Percentiles rank a stretch among this genome's conserved stretches.
phyloP scores from a whole-genome alignment of 345 rosid genomes.

The Raphanus sativus region DNA sequence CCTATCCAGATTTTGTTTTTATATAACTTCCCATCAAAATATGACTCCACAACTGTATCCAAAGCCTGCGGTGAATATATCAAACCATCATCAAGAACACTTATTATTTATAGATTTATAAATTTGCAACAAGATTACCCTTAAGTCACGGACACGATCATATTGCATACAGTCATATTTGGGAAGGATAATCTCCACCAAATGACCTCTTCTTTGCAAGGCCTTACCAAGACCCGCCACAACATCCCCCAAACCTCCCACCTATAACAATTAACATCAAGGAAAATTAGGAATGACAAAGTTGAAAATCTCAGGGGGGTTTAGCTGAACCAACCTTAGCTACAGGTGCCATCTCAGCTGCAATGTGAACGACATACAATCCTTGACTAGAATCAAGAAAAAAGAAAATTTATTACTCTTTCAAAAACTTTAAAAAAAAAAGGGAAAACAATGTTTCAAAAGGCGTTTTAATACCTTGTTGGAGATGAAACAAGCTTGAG shows the following conservation, averaged over 20 bases:
- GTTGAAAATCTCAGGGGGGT: background rate
- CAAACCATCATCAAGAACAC: too few species aligned
- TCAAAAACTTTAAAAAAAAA: background rate
- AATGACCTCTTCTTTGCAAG: constrained; percentile 89
- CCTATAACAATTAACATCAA: constrained; percentile 44
- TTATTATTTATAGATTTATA: too few species aligned
- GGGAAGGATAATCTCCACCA: constrained; percentile 89
- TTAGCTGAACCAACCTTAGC: constrained; percentile 73
- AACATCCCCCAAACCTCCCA: constrained; percentile 98
- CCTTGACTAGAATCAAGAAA: constrained; percentile 67
- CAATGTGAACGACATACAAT: constrained; percentile 82
- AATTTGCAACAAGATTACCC: constrained; percentile 55
- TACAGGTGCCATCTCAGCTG: constrained; percentile 98
- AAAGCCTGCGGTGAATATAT: constrained; percentile 57
- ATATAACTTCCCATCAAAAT: constrained; percentile 78
- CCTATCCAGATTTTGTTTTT: constrained; percentile 95
- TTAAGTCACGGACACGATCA: constrained; percentile 62
- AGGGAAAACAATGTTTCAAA: background rate
- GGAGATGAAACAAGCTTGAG: constrained; percentile 60
- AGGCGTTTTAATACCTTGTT: constrained; percentile 50
- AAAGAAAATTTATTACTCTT: constrained; percentile 31
- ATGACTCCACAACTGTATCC: constrained; percentile 78
- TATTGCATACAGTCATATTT: constrained; percentile 96
- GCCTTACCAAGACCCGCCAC: constrained; percentile 94
- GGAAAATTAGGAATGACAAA: constrained; percentile 7